Percentiles rank a stretch among this genome's conserved stretches.
Conservation (phyloP, 352 stramenopile genomes). For the Phytopythium aichiense region DNA sequence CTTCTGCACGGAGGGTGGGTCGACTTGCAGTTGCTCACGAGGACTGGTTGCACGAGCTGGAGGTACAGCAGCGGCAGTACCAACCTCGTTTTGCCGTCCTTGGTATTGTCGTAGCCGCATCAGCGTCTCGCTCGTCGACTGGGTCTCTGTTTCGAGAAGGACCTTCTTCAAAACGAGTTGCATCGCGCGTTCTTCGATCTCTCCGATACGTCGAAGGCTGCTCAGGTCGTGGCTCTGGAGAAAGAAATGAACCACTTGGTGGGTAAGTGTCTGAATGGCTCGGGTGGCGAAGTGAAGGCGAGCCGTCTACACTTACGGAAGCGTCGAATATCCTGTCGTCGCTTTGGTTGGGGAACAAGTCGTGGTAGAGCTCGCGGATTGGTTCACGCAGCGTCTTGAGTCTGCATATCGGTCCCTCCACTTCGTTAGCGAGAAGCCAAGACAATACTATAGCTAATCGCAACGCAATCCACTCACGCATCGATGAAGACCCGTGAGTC, state of each 20-base stretch:
- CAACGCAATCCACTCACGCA: constrained; percentile 22
- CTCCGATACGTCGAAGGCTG: constrained; percentile 45
- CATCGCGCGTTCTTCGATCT: constrained; percentile 61
- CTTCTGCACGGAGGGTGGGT: constrained; percentile 22
- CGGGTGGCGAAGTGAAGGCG: background rate
- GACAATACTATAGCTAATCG: background rate
- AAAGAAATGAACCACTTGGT: background rate
- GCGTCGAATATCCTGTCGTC: constrained; percentile 37
- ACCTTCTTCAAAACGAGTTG: constrained; percentile 62
- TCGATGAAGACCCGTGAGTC: constrained; percentile 48
- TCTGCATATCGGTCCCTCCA: constrained; percentile 12
- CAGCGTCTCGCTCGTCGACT: constrained; percentile 37
- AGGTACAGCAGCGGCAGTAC: background rate
- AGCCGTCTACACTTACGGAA: constrained; percentile 14
- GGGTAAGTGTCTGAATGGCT: background rate
- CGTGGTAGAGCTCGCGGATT: constrained; percentile 46
- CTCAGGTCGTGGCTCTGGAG: constrained; percentile 29
- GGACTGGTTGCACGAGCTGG: background rate
- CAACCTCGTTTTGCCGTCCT: constrained; percentile 11
- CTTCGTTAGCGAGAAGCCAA: background rate
- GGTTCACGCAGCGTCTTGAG: constrained; percentile 49
- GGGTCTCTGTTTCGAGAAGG: constrained; percentile 33
- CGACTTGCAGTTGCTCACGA: constrained; percentile 7
- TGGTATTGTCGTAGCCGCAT: constrained; percentile 44
- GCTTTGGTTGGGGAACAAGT: constrained; percentile 40